A percentile compares a stretch with the other conserved stretches of the same genome.
phyloP scores from a whole-genome alignment of 2,329 filamentous ascomycete species.

The Lecanicillium sp. region DNA sequence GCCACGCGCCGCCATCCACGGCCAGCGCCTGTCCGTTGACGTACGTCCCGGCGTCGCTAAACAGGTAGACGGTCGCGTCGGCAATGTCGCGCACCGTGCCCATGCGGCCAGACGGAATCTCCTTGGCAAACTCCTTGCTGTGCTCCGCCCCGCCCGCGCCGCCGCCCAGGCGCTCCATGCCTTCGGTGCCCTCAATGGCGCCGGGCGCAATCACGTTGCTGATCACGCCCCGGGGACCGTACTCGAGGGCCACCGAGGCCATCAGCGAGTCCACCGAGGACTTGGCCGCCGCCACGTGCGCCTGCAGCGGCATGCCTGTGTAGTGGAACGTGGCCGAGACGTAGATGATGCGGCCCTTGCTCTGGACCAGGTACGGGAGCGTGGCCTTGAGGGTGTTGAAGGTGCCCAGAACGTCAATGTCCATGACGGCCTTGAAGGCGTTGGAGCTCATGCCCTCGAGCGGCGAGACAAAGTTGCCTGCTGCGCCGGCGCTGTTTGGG shows the following conservation, averaged over 20 bases:
- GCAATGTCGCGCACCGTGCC: slow-evolving; percentile 82
- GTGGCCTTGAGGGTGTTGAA: slow-evolving; percentile 95
- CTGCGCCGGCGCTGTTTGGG: slow-evolving; percentile 82
- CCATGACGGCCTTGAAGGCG: slow-evolving; percentile 91
- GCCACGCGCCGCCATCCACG: slow-evolving; percentile 57
- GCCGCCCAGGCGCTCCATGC: slow-evolving; percentile 56
- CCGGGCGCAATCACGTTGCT: slow-evolving; percentile 87
- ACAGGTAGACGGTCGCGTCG: slow-evolving; percentile 84
- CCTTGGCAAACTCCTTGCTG: slow-evolving; percentile 24
- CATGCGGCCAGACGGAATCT: slow-evolving; percentile 66
- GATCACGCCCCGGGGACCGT: slow-evolving; percentile 78
- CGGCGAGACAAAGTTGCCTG: slow-evolving; percentile 89
- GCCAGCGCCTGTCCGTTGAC: slow-evolving; percentile 79
- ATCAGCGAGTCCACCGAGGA: slow-evolving; percentile 82
- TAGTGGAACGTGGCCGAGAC: slow-evolving; percentile 90
- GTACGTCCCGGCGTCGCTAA: slow-evolving; percentile 78
- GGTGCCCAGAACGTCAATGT: slow-evolving; percentile 89
- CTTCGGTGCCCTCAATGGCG: slow-evolving; percentile 78
- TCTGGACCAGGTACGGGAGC: slow-evolving; percentile 70
- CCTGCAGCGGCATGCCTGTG: slow-evolving; percentile 75
- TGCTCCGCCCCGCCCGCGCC: slow-evolving; percentile 24
- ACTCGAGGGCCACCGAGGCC: slow-evolving; percentile 74
- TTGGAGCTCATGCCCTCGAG: slow-evolving; percentile 76
- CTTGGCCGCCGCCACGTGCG: slow-evolving; percentile 88
- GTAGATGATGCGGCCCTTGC: slow-evolving; percentile 75